Percentiles rank a stretch among this genome's conserved stretches.
These are phyloP conservation scores for Diaporthe longicolla DNA, from an alignment of 2,329 filamentous ascomycete genomes.

Conservation along the genomic window DNA sequence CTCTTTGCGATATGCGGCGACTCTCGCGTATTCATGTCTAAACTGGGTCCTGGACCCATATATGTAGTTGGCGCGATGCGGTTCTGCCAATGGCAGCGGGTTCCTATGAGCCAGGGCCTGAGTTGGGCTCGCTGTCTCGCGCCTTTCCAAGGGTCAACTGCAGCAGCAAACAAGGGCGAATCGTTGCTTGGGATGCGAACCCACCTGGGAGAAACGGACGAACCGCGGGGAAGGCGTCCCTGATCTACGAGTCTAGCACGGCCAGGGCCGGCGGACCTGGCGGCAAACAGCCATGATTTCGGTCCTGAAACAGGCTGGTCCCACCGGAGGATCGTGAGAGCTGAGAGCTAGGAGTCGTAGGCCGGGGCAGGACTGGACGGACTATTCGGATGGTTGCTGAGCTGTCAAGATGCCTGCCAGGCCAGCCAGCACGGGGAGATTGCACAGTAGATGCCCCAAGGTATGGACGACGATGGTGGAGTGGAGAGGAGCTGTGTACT, in stretches of 20 bases:
- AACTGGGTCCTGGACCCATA: conserved; percentile 26
- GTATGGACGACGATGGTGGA: background rate
- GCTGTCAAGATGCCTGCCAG: conserved; percentile 12
- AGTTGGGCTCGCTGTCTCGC: conserved; percentile 32
- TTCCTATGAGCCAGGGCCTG: background rate
- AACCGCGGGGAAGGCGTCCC: conserved; percentile 27
- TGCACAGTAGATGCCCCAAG: background rate
- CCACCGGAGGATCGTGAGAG: conserved; percentile 28
- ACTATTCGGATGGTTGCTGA: conserved; percentile 4
- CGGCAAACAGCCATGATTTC: conserved; percentile 29
- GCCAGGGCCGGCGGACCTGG: conserved; percentile 21
- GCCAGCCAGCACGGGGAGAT: conserved; percentile 3
- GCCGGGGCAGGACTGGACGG: conserved; percentile 1
- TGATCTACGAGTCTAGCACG: conserved; percentile 33
- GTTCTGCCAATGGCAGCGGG: conserved; percentile 25
- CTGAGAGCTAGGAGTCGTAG: conserved; percentile 5
- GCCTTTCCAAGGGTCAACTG: background rate
- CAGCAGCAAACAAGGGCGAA: conserved; percentile 17
- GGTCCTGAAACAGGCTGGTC: conserved; percentile 17
- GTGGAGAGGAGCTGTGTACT: conserved; percentile 4
- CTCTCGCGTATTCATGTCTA: conserved; percentile 19
- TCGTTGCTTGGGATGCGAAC: conserved; percentile 14
- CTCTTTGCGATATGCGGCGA: conserved; percentile 20
- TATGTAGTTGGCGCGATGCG: conserved; percentile 2
- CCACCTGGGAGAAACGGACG: conserved; percentile 33